phyloP scores from a whole-genome alignment of 2,329 filamentous ascomycete genomes.

The Lasiodiplodia hormozganensis region DNA sequence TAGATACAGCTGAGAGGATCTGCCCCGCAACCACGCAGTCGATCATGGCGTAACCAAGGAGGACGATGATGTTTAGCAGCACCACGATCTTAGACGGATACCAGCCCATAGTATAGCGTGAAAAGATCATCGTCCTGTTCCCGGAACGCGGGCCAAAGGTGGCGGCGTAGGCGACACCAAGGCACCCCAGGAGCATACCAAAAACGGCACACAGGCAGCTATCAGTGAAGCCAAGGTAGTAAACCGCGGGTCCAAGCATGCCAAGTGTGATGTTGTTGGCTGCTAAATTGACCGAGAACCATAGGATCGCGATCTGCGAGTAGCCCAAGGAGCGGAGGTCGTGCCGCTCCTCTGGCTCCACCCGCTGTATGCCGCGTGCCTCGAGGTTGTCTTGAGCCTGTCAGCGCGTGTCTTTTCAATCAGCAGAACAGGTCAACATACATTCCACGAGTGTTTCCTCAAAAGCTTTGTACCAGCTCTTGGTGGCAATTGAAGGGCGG shows the following conservation, averaged over 20 bases:
- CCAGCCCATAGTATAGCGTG: constrained; percentile 69
- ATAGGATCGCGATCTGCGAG: constrained; percentile 63
- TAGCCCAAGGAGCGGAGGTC: constrained; percentile 60
- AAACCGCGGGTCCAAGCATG: constrained; percentile 67
- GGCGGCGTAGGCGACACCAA: constrained; percentile 65
- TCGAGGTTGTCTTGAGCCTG: constrained; percentile 58
- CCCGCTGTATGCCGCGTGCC: constrained; percentile 66
- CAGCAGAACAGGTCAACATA: not conserved
- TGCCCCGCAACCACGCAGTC: constrained; percentile 72
- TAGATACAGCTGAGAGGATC: constrained; percentile 70
- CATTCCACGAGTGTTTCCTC: constrained; percentile 53
- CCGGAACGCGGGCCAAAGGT: constrained; percentile 68
- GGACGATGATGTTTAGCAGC: constrained; percentile 66
- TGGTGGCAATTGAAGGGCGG: constrained; percentile 6
- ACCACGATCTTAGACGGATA: constrained; percentile 70
- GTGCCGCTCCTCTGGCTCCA: constrained; percentile 62
- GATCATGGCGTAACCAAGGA: constrained; percentile 68
- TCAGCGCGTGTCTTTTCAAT: not conserved
- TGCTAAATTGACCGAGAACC: constrained; percentile 68
- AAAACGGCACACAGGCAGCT: constrained; percentile 64
- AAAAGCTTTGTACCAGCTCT: constrained; percentile 36
- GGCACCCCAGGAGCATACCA: constrained; percentile 61
- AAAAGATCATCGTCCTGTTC: constrained; percentile 68
- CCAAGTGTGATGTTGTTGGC: constrained; percentile 71
- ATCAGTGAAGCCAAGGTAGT: constrained; percentile 64